Evolutionary conservation across 2,329 filamentous ascomycete genomes (phyloP), one percentile per base, ranked within the genome.

Genomic region (Trichophyton mentagrophytes): DNA sequence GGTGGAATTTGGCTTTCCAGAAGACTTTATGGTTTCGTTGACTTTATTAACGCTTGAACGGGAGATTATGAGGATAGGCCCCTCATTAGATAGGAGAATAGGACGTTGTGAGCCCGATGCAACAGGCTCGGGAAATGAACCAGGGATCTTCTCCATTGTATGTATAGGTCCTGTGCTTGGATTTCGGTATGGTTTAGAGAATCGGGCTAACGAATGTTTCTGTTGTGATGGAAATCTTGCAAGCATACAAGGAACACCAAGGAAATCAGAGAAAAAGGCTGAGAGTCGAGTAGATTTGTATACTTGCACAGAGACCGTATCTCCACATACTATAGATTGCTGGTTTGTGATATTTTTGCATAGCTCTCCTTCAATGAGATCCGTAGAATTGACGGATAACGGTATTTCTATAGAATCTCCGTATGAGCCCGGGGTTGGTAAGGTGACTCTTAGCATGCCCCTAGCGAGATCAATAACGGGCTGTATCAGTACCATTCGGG

Each of bases 51-150:
- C 81, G 66, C 90, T 96, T 8, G 88, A 85, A 60, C 84, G 81
- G 20, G 89, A 90, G 61, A 97, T 86, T 55, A 89, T 82, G 0
- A 99, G 80, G 51, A 99, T 95, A 0, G 93, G 92, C 59, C 90
- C 95, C 73, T 97, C 93, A 70, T 99, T 99, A 25, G 91, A 88
- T 2, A 99, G 77, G 0, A 93, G 76, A 38, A 97, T 90, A 67
- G 67, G 84, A 78, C 27, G 75, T 76, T 62, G 83, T 1, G 80
- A 79, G 79, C 30, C 33, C 17, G 42, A 33, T 11, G 55, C 55
- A 15, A 25, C n/a, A n/a, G 55, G 40, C 15, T 67, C 65, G 0
- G 81, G 82, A 64, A 82, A 85, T 20, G 79, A 77, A 3, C 80
- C 80, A 7, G 82, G 81, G 67, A 84, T 53, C 8, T 36, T 3